phyloP scores from a whole-genome alignment of 768 basidiomycete genomes.

The Boletus reticuloceps region DNA sequence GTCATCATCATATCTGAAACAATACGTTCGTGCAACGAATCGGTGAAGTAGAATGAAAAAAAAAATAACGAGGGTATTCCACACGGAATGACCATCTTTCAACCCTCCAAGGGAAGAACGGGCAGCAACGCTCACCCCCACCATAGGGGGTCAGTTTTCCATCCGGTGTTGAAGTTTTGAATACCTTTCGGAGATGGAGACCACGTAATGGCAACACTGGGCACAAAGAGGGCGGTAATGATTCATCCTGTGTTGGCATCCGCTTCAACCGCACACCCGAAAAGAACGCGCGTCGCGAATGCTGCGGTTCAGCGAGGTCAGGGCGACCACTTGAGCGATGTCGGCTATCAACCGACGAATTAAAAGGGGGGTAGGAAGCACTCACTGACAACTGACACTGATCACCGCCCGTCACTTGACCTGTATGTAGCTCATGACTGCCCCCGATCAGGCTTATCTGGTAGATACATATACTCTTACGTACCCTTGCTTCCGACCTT shows the following conservation, averaged over 20 bases:
- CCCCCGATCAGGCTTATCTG: neutral
- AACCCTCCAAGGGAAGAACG: too few species aligned
- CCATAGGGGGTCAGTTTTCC: too few species aligned
- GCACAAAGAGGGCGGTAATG: neutral
- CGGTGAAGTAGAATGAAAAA: too few species aligned
- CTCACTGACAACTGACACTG: neutral
- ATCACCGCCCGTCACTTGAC: neutral
- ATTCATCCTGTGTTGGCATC: neutral
- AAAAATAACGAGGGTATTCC: too few species aligned
- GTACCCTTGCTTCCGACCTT: too few species aligned
- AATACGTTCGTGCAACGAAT: too few species aligned
- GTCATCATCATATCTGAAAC: too few species aligned
- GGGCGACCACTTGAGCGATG: neutral
- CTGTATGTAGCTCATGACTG: too few species aligned
- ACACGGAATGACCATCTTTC: too few species aligned
- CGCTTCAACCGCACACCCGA: neutral
- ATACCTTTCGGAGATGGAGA: neutral
- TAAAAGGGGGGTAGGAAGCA: neutral
- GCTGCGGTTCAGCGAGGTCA: neutral
- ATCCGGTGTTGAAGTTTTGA: too few species aligned
- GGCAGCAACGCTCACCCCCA: too few species aligned
- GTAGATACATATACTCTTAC: neutral
- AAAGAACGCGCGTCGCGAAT: neutral
- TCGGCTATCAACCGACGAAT: constrained; percentile 1
- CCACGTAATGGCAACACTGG: neutral